These are phyloP conservation scores for Citrus sinensis DNA, from an alignment of 345 rosid species.

Conservation along the genomic window DVS_A1.0 CM039162.1:31514501-31515000, in stretches of 20 bases:
- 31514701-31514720: constrained; percentile 85
- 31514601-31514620: constrained; percentile 83
- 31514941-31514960: background rate
- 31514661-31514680: constrained; percentile 65
- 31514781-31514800: constrained; percentile 85
- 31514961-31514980: background rate
- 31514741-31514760: constrained; percentile 84
- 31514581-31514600: constrained; percentile 79
- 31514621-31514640: constrained; percentile 60
- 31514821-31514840: constrained; percentile 89
- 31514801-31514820: constrained; percentile 86
- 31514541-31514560: constrained; percentile 77
- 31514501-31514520: constrained; percentile 73
- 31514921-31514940: constrained; percentile 67
- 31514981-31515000: constrained; percentile 23
- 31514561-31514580: constrained; percentile 82
- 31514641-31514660: constrained; percentile 82
- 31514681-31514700: constrained; percentile 66
- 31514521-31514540: constrained; percentile 91
- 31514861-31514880: constrained; percentile 81
- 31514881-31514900: constrained; percentile 91
- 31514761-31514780: constrained; percentile 80
- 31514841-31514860: constrained; percentile 73
- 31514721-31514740: constrained; percentile 78
- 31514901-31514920: constrained; percentile 87